phyloP scores from a whole-genome alignment of 2,329 filamentous ascomycete species.

The Ophiostoma piceae region DNA sequence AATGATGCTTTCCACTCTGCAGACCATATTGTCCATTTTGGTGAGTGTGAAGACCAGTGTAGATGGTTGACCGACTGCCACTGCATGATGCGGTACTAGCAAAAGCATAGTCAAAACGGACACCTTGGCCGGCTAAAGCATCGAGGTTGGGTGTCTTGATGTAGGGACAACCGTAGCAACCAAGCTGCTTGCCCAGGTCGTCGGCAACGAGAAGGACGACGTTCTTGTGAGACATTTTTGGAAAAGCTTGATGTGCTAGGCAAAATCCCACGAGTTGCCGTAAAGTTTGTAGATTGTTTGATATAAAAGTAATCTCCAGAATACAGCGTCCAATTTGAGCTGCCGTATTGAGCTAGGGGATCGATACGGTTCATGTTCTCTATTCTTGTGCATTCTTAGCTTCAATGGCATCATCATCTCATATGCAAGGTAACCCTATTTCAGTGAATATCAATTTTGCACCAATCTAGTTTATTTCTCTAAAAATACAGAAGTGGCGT shows the following conservation, averaged over 20 bases:
- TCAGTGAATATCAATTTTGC: not conserved
- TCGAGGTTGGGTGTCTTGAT: constrained; percentile 41
- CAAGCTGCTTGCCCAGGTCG: constrained; percentile 12
- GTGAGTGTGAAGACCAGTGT: constrained; percentile 46
- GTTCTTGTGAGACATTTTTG: constrained; percentile 22
- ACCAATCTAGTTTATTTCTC: not conserved
- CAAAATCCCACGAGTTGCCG: not conserved
- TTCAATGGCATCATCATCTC: constrained; percentile 8
- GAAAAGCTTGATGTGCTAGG: not conserved
- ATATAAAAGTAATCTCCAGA: not conserved
- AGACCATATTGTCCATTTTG: constrained; percentile 47
- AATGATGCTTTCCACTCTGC: constrained; percentile 37
- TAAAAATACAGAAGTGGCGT: not conserved
- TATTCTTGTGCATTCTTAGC: constrained; percentile 8
- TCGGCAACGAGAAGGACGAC: constrained; percentile 19
- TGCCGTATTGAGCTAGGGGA: not conserved
- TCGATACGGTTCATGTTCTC: not conserved
- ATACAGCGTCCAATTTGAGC: not conserved
- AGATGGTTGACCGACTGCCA: constrained; percentile 43
- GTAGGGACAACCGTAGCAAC: constrained; percentile 22
- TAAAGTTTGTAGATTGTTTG: not conserved
- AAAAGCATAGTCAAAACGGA: constrained; percentile 39
- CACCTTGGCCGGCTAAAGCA: constrained; percentile 36
- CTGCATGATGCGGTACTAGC: constrained; percentile 46
- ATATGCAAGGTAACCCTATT: not conserved